A percentile compares a stretch with the other conserved stretches of the same genome.
Evolutionary conservation across 1,284 basidiomycete genomes (phyloP).

Genomic region (Inonotus hispidus): DNA sequence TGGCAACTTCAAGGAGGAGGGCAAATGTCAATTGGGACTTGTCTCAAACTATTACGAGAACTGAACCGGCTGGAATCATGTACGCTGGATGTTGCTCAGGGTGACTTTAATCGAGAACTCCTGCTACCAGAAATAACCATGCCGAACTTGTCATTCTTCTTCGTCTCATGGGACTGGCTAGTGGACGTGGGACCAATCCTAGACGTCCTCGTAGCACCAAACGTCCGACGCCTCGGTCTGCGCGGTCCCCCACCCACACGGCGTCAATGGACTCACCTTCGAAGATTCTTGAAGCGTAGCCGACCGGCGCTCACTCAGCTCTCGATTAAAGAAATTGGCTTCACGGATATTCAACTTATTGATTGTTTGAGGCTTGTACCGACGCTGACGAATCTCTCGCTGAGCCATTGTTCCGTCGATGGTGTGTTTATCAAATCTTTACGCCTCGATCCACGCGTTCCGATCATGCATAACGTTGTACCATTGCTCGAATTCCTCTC

Average conservation of each 20-base stretch:
- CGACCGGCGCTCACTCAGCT: conserved; percentile 15
- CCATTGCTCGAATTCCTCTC: conserved; percentile 19
- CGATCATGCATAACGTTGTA: conserved; percentile 7
- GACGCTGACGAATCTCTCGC: conserved; percentile 17
- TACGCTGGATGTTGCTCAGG: conserved; percentile 18
- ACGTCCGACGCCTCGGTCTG: conserved; percentile 15
- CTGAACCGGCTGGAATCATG: conserved; percentile 18
- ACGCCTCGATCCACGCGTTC: conserved; percentile 3
- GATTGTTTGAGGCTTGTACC: conserved; percentile 16
- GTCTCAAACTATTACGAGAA: conserved; percentile 10
- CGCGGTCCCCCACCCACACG: conserved; percentile 17
- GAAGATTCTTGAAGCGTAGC: conserved; percentile 15
- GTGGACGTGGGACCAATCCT: conserved; percentile 19
- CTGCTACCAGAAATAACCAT: conserved; percentile 9
- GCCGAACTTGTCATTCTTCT: conserved; percentile 17
- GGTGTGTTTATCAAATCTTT: conserved; percentile 14
- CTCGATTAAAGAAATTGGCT: conserved; percentile 19
- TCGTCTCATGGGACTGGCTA: conserved; percentile 21
- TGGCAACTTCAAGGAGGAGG: conserved; percentile 19
- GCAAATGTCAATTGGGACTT: conserved; percentile 16
- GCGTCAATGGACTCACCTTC: conserved; percentile 16
- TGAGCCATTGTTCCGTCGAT: conserved; percentile 19
- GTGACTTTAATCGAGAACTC: neutral
- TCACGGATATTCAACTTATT: conserved; percentile 18
- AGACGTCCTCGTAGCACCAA: conserved; percentile 13